Conservation (phyloP, 2,329 filamentous ascomycete genomes). For the Penicillium aurantiogriseum region DNA sequence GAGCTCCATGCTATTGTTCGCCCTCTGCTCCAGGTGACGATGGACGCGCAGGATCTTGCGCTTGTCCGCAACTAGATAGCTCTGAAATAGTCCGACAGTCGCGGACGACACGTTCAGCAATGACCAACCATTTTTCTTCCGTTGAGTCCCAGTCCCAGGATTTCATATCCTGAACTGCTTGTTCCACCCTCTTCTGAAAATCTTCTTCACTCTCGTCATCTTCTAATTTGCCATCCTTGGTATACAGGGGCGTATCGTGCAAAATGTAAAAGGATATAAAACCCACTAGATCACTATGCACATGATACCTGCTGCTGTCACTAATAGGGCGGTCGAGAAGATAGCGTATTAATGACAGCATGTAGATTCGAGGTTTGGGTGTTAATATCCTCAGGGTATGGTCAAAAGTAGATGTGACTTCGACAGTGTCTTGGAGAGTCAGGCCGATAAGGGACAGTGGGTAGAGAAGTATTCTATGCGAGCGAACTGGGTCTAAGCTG, state of each 20-base stretch:
- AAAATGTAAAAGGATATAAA: background rate
- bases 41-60: too few relatives aligned
- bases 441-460: slow-evolving; percentile 11
- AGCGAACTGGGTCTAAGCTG: background rate
- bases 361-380: background rate
- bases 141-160: background rate
- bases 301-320: background rate
- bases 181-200: background rate
- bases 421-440: slow-evolving; percentile 11
- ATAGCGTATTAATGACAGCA: background rate
- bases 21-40: too few relatives aligned
- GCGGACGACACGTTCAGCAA: background rate
- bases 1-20: too few relatives aligned
- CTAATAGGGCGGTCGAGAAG: background rate
- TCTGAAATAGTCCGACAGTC: background rate
- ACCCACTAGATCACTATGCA: background rate
- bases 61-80: background rate
- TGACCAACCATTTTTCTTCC: background rate
- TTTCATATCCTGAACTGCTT: background rate
- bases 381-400: background rate
- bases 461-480: slow-evolving; percentile 2
- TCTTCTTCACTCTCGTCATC: background rate
- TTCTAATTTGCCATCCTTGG: background rate
- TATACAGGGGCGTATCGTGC: background rate
- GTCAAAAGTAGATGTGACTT: slow-evolving; percentile 14